Evolutionary conservation across 106 monocot species (phyloP).

Genomic region (Alisma plantagoaquatica): DNA sequence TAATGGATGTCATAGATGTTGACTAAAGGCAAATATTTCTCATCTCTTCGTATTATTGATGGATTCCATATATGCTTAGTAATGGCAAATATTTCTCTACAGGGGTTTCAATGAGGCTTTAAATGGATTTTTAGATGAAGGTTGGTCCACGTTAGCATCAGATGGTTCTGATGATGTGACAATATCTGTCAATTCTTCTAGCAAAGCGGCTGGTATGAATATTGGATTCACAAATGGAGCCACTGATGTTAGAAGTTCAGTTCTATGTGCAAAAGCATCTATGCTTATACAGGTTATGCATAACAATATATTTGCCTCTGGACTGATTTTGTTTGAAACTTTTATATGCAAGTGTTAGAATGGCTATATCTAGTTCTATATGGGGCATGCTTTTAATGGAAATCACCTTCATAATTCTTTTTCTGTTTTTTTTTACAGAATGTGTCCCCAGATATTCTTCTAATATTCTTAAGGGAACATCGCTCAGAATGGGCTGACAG

Average conservation of each 20-base stretch:
- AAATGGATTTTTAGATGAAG: constrained; percentile 61
- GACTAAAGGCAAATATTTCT: neutral
- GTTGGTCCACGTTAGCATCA: constrained; percentile 44
- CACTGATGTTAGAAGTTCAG: constrained; percentile 16
- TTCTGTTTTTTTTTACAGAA: no score
- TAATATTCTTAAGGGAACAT: no score
- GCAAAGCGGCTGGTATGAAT: constrained; percentile 33
- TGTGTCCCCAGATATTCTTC: no score
- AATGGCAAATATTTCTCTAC: neutral
- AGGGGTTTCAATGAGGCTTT: constrained; percentile 71
- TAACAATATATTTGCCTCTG: no score
- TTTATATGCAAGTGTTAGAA: no score
- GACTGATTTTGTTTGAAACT: no score
- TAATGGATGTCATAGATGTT: no score
- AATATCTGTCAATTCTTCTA: constrained; percentile 48
- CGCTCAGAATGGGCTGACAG: no score
- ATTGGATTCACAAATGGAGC: constrained; percentile 34
- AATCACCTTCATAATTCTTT: no score
- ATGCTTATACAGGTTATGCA: constrained; percentile 70
- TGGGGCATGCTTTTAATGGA: no score
- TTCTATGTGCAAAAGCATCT: constrained; percentile 68
- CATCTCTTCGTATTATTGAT: neutral
- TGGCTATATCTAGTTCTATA: no score
- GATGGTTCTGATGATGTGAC: constrained; percentile 61
- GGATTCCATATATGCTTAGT: neutral